A percentile compares a stretch with the other conserved stretches of the same genome.
Evolutionary conservation across 495 filamentous ascomycete species (phyloP).

Genomic region (Podospora fimiseda): DNA sequence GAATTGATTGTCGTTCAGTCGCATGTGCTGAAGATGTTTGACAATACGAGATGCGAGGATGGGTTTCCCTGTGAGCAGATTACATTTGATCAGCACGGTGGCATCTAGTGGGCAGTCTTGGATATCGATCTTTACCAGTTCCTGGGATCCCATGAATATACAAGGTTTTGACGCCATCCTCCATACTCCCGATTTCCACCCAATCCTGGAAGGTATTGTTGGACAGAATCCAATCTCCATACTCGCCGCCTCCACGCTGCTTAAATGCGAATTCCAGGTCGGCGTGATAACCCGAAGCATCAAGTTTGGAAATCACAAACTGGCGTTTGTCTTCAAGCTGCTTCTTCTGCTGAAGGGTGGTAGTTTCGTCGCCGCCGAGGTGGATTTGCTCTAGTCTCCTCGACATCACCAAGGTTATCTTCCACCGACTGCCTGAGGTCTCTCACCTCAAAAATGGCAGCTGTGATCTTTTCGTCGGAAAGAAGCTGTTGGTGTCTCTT

Average conservation of each 20-base stretch:
- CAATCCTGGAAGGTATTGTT: background rate
- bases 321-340: background rate
- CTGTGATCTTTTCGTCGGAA: slow-evolving; percentile 1
- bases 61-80: background rate
- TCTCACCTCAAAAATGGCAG: background rate
- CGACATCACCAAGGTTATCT: background rate
- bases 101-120: background rate
- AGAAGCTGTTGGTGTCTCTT: background rate
- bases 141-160: background rate
- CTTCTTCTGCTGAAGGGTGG: background rate
- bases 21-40: background rate
- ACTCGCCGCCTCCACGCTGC: background rate
- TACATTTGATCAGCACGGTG: background rate
- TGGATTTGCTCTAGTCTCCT: background rate
- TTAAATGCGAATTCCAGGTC: background rate
- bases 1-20: too few species aligned
- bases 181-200: background rate
- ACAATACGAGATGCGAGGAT: background rate
- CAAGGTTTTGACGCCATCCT: background rate
- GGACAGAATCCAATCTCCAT: background rate
- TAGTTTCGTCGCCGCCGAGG: background rate
- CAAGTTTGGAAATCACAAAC: background rate
- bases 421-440: background rate
- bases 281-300: background rate
- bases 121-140: background rate